Conservation (phyloP, 2,329 filamentous ascomycete species). For the Myrmaecium sp. region DNA sequence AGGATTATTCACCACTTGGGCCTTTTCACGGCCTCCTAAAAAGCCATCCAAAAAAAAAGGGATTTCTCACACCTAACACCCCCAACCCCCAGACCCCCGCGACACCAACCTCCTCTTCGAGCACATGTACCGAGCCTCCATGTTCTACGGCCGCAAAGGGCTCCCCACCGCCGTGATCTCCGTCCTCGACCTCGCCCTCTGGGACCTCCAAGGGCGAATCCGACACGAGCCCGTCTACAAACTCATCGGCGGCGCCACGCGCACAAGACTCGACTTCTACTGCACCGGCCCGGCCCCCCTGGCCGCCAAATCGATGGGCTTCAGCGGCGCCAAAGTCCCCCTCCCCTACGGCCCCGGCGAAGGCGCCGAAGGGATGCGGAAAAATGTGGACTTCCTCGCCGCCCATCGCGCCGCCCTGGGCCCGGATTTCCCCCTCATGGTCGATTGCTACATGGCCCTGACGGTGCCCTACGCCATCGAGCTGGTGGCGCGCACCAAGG, state of each 20-base stretch:
- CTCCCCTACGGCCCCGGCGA: slow-evolving; percentile 82
- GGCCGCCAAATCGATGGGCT: slow-evolving; percentile 70
- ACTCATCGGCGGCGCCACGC: slow-evolving; percentile 79
- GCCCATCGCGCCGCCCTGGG: slow-evolving; percentile 73
- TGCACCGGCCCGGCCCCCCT: slow-evolving; percentile 79
- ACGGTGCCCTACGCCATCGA: slow-evolving; percentile 89
- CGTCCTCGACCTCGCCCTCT: slow-evolving; percentile 81
- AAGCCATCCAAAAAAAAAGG: not conserved
- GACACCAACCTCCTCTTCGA: slow-evolving; percentile 88
- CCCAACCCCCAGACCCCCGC: slow-evolving; percentile 50
- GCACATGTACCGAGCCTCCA: slow-evolving; percentile 88
- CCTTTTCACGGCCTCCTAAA: not conserved
- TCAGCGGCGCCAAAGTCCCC: slow-evolving; percentile 80
- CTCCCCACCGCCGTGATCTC: slow-evolving; percentile 82
- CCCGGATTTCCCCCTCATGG: slow-evolving; percentile 81
- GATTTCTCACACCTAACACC: no score
- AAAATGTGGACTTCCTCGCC: slow-evolving; percentile 79
- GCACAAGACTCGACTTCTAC: slow-evolving; percentile 75
- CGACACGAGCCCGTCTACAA: slow-evolving; percentile 88
- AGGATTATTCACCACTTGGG: slow-evolving; percentile 6
- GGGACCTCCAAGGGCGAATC: slow-evolving; percentile 84
- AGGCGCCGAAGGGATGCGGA: slow-evolving; percentile 61
- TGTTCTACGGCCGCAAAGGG: slow-evolving; percentile 94
- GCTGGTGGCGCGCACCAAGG: slow-evolving; percentile 65
- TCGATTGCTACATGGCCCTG: slow-evolving; percentile 94